phyloP scores from a whole-genome alignment of 2,329 filamentous ascomycete species.

The Ceratocystis harringtonii region DNA sequence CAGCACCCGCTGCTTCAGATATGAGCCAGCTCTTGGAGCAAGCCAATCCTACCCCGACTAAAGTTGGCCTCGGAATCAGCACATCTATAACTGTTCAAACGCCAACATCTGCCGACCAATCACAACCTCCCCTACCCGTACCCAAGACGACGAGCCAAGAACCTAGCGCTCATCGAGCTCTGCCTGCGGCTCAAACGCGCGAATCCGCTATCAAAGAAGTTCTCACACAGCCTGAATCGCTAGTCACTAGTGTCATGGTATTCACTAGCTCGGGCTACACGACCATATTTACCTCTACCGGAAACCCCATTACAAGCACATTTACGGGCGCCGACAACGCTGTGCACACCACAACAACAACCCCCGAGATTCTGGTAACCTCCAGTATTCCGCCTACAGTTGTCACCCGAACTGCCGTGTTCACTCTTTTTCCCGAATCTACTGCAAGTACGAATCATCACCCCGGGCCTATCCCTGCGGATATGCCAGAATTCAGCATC shows the following conservation, averaged over 20 bases:
- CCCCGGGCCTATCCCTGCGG: background rate
- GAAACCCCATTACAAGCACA: background rate
- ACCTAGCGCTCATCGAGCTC: background rate
- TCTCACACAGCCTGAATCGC: background rate
- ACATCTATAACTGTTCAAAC: background rate
- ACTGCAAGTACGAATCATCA: background rate
- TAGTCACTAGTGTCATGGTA: background rate
- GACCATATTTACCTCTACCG: background rate
- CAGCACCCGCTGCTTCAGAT: background rate
- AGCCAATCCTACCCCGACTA: background rate
- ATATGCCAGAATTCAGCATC: slow-evolving; percentile 7
- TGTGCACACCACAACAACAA: background rate
- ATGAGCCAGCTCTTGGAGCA: background rate
- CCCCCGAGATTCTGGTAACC: background rate
- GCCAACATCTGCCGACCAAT: background rate
- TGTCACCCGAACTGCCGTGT: slow-evolving; percentile 6
- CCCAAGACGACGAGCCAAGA: background rate
- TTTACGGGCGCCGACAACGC: background rate
- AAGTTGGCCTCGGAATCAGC: background rate
- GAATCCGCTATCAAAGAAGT: background rate
- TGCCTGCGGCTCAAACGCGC: background rate
- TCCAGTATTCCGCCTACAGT: background rate
- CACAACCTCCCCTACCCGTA: background rate
- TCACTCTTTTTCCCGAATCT: background rate
- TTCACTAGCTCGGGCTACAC: background rate